These are phyloP conservation scores for Berkeleyomyces rouxiae DNA, from an alignment of 2,329 filamentous ascomycete genomes.

Conservation along the genomic window DNA sequence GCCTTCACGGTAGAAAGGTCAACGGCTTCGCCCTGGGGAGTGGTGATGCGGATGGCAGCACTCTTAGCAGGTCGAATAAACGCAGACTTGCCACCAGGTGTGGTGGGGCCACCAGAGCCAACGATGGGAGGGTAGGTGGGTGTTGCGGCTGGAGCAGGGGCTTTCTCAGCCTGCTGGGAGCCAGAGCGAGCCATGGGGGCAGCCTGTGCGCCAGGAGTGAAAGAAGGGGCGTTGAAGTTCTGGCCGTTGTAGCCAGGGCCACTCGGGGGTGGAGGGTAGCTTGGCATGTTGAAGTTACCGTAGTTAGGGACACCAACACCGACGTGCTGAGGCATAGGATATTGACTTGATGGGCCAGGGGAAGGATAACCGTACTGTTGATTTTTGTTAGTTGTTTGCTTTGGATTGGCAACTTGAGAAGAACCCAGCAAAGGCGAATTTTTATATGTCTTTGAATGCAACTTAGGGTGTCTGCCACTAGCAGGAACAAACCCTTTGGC, in stretches of 20 bases:
- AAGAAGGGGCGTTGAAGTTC: slow-evolving; percentile 10
- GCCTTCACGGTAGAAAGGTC: slow-evolving; percentile 47
- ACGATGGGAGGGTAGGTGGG: slow-evolving; percentile 41
- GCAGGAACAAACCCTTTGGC: slow-evolving; percentile 5
- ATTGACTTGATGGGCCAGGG: slow-evolving; percentile 2
- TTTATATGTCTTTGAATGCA: not conserved
- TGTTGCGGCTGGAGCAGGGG: slow-evolving; percentile 50
- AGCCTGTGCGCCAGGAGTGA: slow-evolving; percentile 23
- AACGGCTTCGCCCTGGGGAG: slow-evolving; percentile 60
- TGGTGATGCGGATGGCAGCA: slow-evolving; percentile 70
- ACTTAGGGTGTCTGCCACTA: not conserved
- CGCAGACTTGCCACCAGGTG: slow-evolving; percentile 2
- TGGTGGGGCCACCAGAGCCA: slow-evolving; percentile 36
- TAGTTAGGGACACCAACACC: slow-evolving; percentile 27
- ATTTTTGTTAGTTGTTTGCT: not conserved
- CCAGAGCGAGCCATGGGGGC: slow-evolving; percentile 67
- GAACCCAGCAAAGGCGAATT: not conserved
- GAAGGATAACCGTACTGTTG: slow-evolving; percentile 7
- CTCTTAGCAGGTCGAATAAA: slow-evolving; percentile 18
- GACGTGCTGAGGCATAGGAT: slow-evolving; percentile 15
- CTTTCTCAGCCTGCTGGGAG: slow-evolving; percentile 36
- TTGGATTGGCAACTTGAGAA: not conserved
- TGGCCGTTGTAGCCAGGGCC: slow-evolving; percentile 22
- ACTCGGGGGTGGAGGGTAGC: slow-evolving; percentile 29
- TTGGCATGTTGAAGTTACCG: slow-evolving; percentile 25